Base-by-base conservation (phyloP, 352 stramenopile species). In the Sclerospora graminicola region DNA sequence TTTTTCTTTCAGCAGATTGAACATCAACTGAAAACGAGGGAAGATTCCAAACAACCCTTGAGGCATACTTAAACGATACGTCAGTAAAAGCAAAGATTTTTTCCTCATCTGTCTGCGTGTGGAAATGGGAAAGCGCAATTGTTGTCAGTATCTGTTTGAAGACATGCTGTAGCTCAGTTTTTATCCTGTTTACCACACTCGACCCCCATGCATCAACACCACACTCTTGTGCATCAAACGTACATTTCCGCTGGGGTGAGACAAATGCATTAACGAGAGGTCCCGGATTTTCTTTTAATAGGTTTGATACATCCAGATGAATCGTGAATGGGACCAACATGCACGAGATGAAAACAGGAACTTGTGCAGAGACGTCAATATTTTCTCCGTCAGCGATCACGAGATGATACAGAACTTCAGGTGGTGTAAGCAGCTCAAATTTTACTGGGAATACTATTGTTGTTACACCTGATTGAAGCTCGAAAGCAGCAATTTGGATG, bases 51-150 rank as follows among this genome's bases (percentile, higher is more conserved):
- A 84, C 29, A 19, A 89, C 49, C 5, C 42, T 51, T 8, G 80
- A 82, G 0, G 33, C 37, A 48, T 85, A 89, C 24, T 71, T 50
- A 33, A 91, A 88, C 23, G 70, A 72, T 13, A 89, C 75, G 43
- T 89, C 78, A 2, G 80, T 87, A 35, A 81, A 92, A 9, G 79
- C 75, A 42, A 89, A 89, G 7, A 92, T 66, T 45, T 81, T 67
- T 15, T 62, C 31, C 8, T 58, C 34, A 34, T 84, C 66, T 38
- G 57, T 63, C 18, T 88, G 61, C 4, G 79, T 72, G 28, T 81
- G 72, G 39, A 88, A 69, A 45, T 86, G 61, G 0, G 76, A 84
- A 9, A 91, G 60, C 28, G 57, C 75, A 45, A 91, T 82, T 1
- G 76, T 87, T 43, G 82, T 78, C 18, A 91, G 41, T 21, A 91